A percentile compares a stretch with the other conserved stretches of the same genome.
phyloP scores from a whole-genome alignment of 164 flowering plant genomes.

The Macadamia integrifolia region DNA sequence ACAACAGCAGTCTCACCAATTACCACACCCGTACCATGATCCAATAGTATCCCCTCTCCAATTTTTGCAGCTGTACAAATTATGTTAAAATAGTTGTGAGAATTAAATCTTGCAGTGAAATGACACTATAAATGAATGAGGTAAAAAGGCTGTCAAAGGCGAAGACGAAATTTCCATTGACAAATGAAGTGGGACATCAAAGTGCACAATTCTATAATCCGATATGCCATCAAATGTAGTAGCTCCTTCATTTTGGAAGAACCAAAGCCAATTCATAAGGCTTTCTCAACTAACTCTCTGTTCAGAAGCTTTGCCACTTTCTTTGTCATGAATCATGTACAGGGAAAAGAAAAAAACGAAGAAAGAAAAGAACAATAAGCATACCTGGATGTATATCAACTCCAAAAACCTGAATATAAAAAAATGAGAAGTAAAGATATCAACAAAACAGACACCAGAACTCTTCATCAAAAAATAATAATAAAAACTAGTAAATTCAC shows the following conservation, averaged over 20 bases:
- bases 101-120: not conserved
- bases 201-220: not conserved
- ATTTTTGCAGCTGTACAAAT: constrained; percentile 67
- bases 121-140: not conserved
- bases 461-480: no score
- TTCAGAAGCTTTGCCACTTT: not conserved
- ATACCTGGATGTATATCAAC: constrained; percentile 92
- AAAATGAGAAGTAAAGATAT: not conserved
- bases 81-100: not conserved
- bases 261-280: not conserved
- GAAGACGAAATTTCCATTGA: no score
- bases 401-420: constrained; percentile 58
- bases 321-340: not conserved
- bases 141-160: no score
- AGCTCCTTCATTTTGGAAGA: not conserved
- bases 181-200: not conserved
- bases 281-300: not conserved
- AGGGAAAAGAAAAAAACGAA: not conserved
- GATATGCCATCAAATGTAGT: no score
- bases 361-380: not conserved
- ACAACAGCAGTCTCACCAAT: constrained; percentile 93
- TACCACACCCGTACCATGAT: constrained; percentile 83
- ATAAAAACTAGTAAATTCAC: no score
- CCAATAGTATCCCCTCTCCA: constrained; percentile 77
- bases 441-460: no score